phyloP scores from a whole-genome alignment of 164 flowering plant genomes.

The Pachysandra terminalis region DNA sequence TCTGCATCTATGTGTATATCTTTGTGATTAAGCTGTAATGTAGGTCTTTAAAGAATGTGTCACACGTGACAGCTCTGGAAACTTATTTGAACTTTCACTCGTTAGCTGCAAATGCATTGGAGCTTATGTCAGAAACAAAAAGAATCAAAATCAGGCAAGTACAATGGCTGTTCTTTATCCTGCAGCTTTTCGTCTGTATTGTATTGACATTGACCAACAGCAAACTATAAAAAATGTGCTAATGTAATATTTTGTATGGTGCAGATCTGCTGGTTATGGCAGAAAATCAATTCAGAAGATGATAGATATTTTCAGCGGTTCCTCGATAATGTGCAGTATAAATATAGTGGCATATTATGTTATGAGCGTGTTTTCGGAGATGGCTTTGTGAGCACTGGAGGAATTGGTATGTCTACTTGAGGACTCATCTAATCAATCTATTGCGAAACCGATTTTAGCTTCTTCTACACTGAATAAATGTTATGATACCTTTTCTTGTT shows the following conservation, averaged over 20 bases:
- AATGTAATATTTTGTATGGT: constrained; percentile 8
- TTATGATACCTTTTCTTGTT: too few relatives aligned
- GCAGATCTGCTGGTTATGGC: constrained; percentile 97
- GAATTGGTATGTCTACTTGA: constrained; percentile 46
- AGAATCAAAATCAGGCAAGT: constrained; percentile 86
- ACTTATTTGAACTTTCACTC: constrained; percentile 74
- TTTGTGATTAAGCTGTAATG: constrained; percentile 12
- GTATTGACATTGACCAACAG: not conserved
- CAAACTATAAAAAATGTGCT: not conserved
- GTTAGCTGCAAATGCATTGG: constrained; percentile 84
- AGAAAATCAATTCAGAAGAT: constrained; percentile 64
- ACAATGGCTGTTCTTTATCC: constrained; percentile 1
- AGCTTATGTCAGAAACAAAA: constrained; percentile 89
- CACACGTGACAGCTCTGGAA: constrained; percentile 45
- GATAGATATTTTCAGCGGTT: constrained; percentile 85
- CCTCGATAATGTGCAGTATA: constrained; percentile 89
- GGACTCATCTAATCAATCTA: not conserved
- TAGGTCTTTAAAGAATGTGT: constrained; percentile 85
- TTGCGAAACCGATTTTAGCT: too few relatives aligned
- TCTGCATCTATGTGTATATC: not conserved
- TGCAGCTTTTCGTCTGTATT: not conserved
- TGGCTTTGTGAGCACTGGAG: constrained; percentile 97
- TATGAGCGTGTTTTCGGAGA: constrained; percentile 94
- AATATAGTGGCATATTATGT: constrained; percentile 72
- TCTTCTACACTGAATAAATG: too few relatives aligned